Conservation (phyloP, 306 rosid genomes). For the Cicer judaicum region DNA sequence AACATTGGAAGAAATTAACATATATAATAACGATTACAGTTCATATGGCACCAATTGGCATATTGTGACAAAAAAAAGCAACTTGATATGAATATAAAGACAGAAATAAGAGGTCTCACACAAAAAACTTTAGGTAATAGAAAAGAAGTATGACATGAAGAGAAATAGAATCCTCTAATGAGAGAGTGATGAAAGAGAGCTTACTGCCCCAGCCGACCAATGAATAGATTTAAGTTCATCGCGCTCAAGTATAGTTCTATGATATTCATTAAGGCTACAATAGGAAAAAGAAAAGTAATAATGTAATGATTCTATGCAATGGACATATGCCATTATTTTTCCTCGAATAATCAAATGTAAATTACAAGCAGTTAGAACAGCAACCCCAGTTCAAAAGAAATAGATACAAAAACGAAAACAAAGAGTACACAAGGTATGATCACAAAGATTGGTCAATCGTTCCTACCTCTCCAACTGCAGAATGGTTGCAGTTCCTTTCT, state of each 20-base stretch:
- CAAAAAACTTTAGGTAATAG: background rate
- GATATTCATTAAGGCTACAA: conserved; percentile 62
- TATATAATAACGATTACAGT: conserved; percentile 20
- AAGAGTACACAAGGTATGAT: no score
- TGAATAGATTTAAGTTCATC: conserved; percentile 77
- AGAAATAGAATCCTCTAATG: conserved; percentile 2
- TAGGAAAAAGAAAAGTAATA: conserved; percentile 26
- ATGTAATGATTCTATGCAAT: conserved; percentile 20
- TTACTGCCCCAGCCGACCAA: conserved; percentile 92
- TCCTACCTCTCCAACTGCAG: no score
- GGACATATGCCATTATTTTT: conserved; percentile 14
- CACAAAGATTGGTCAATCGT: no score
- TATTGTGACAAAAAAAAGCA: conserved; percentile 10
- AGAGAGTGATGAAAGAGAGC: conserved; percentile 48
- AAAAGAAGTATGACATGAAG: background rate
- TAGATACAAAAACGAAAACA: no score
- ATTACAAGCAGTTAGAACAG: background rate
- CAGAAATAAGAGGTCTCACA: background rate
- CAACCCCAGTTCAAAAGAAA: no score
- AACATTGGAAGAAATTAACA: conserved; percentile 41
- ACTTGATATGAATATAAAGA: conserved; percentile 22
- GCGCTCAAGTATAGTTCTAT: conserved; percentile 85
- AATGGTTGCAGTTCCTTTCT: no score
- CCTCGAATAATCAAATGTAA: conserved; percentile 19
- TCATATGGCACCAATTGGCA: background rate